A percentile compares a stretch with the other conserved stretches of the same genome.
Conservation (phyloP, 495 filamentous ascomycete genomes). For the Aspergillus avenaceus region DNA sequence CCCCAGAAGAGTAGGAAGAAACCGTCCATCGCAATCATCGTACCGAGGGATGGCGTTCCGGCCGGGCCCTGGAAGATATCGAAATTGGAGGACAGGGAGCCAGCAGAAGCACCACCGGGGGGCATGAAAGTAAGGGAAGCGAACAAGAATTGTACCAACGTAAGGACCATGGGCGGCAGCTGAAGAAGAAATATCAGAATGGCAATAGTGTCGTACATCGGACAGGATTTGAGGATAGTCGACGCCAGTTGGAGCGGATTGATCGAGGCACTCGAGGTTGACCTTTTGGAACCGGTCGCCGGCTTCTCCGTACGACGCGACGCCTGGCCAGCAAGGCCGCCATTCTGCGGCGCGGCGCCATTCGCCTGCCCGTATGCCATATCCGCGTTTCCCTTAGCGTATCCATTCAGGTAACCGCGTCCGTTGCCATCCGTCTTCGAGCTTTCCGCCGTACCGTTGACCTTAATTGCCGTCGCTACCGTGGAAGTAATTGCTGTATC, state of each 20-base stretch:
- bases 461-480: conserved; percentile 36
- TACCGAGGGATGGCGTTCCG: conserved; percentile 71
- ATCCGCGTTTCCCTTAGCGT: conserved; percentile 35
- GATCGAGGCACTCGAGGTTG: conserved; percentile 52
- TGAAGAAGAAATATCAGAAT: conserved; percentile 97
- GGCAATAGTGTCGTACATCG: conserved; percentile 92
- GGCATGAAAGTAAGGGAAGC: conserved; percentile 91
- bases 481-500: conserved; percentile 34
- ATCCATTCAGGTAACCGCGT: conserved; percentile 36
- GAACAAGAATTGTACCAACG: conserved; percentile 89
- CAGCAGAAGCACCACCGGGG: conserved; percentile 49
- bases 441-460: conserved; percentile 25
- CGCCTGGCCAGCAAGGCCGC: conserved; percentile 25
- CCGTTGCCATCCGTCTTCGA: conserved; percentile 34
- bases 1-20: conserved; percentile 77
- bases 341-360: conserved; percentile 32
- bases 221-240: conserved; percentile 86
- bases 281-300: conserved; percentile 54
- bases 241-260: conserved; percentile 68
- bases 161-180: conserved; percentile 86
- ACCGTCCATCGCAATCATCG: conserved; percentile 75
- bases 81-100: conserved; percentile 58
- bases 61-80: conserved; percentile 71
- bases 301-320: conserved; percentile 34
- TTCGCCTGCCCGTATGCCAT: conserved; percentile 38